Base-by-base conservation (phyloP, 306 rosid genomes). In the Delonix regia region DNA sequence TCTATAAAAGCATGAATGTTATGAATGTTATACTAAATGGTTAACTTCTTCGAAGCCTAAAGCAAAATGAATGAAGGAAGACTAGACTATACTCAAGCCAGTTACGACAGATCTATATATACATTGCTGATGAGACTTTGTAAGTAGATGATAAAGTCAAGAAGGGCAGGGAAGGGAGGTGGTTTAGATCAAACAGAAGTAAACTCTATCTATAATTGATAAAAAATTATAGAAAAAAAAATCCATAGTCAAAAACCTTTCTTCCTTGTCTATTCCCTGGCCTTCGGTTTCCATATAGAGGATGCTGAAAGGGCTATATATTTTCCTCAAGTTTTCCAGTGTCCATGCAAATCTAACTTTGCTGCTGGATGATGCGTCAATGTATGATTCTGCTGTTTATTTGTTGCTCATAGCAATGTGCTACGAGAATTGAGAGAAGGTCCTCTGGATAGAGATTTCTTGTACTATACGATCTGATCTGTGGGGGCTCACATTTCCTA, bases 101-200 rank as follows among this genome's bases (percentile, higher is more conserved):
- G 64, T 70, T 70, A 79, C 34, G 64, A 18, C 45, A 69, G 24
- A 44, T 83, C 48, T 41, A 60, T 79, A 70, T 80, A 33, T 75
- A 83, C 87, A 83, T 63, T 63, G 78, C 67, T 49, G 64, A 80
- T 47, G 69, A 63, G 65, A 45, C 78, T 69, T 69, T 74, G 71
- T 63, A 42, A 78, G 74, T 4, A 61, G 28, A 51, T 47, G 36
- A 41, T 52, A 76, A 36, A 47, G 60, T 39, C n/a, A 22, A 51
- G 49, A 28, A 28, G 56, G 19, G 36, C 21, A 18, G 30, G 33
- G 44, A 15, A 12, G n/a, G 42, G 18, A 28, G 25, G 9, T 27
- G 56, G 73, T 42, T 28, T 67, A 53, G 72, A 68, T 33, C 84
- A 69, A 51, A 69, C 75, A 79, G 22, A 69, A 80, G 44, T 28